Base-by-base conservation (phyloP, 1,284 basidiomycete species). In the Marasmius fiardii region DNA sequence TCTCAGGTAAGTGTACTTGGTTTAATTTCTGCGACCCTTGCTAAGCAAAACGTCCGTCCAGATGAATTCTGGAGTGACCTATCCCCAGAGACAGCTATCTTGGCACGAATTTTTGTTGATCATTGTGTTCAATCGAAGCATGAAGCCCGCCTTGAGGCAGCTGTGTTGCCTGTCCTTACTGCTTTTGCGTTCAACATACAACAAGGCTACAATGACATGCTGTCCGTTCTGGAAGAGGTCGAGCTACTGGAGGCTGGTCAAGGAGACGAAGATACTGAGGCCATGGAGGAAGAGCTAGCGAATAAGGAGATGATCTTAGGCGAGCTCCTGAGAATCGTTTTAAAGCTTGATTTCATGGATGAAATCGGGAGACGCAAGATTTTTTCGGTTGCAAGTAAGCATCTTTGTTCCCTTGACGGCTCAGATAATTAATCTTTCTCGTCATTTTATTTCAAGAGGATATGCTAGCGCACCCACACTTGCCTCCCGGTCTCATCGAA, bases 301-400 rank as follows among this genome's bases (percentile, higher is more conserved):
- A 86, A 88, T 58, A 74, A 74, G 50, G 87, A 92, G 58, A 90
- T 94, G 59, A 75, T 95, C 14, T 80, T 98, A 31, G 81, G 85
- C 1, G 93, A 98, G 67, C 71, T 98, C 63, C 77, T 98, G 35
- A 82, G 83, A 54, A 82, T 97, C 52, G 89, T 92, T 0, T 80
- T 94, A 28, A 87, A 89, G 58, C 76, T 95, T 44, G 96, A 98
- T 71, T 98, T 95, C 64, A 87, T 86, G 28, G 97, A 99, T 71
- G 95, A 99, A 71, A 94, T 95, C 64, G 95, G 97, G 8, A 73
- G 96, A 56, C 76, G 95, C 58, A 95, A 94, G 73, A 92, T 97
- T 79, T 96, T 96, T 66, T 81, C 85, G 54, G 84, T 96, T 37
- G 85, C 94, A 60, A 84, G 92, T 88, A 66, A 71, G 88, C 84